Base-by-base conservation (phyloP, 1,284 basidiomycete genomes). In the Cryptococcus sp. region DNA sequence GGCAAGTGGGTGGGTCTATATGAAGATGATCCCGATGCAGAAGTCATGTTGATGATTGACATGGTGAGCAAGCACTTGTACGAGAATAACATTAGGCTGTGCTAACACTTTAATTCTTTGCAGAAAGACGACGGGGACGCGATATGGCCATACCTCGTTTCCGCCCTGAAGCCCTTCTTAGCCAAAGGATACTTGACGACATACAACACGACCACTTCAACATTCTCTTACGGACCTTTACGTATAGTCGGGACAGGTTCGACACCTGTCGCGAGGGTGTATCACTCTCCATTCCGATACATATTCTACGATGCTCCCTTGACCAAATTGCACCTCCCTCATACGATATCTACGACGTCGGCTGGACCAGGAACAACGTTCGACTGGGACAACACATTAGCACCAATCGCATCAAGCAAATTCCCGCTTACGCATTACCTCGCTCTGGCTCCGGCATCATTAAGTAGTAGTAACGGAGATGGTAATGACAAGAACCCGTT, bases 291-390 rank as follows among this genome's bases (percentile, higher is more conserved):
- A 10, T n/a, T 54, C 5, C 68, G 73, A 15, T 62, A 67, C 55
- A 54, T 77, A 29, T 77, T 75, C 62, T 69, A 67, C 63, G 75
- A 77, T 46, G 70, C 70, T 1, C 73, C 75, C 3, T 47, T 77
- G 3, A 37, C 57, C 3, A 50, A 52, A 0, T 54, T 75, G 10
- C 29, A 53, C 10, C 23, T 55, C 8, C 61, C 64, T 1, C 52
- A 57, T 37, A 22, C 49, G 3, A 59, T 66, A 3, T 55, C 64
- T 2, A 46, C 55, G 13, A 55, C 58, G 1, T 29, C 16, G 11
- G 51, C 50, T 16, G 69, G 69, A 16, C 61, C 64, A 22, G 47
- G 55, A 25, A 49, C 46, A 0, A 52, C 23, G 13, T 53, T 68
- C 38, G 56, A 66, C 5, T 68, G 66, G 65, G 49, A 60, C 45